Conservation (phyloP, 345 rosid species). For the Clarkia xantiana region DNA sequence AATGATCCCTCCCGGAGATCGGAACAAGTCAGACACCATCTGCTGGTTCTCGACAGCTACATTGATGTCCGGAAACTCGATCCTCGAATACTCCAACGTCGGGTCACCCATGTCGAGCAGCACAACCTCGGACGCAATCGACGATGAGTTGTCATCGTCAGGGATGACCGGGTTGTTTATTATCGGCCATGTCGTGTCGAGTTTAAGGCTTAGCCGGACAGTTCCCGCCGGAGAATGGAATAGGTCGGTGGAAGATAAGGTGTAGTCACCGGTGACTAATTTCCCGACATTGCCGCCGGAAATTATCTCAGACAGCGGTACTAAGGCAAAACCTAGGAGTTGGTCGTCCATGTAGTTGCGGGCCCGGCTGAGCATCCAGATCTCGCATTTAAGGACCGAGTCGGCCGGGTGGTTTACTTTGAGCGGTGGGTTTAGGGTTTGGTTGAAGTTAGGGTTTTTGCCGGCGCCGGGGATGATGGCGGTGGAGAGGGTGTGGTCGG, state of each 20-base stretch:
- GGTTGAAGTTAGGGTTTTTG: conserved; percentile 77
- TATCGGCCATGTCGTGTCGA: too few relatives aligned
- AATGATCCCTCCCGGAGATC: conserved; percentile 5
- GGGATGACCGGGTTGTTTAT: too few relatives aligned
- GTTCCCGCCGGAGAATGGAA: conserved; percentile 94
- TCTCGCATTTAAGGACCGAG: conserved; percentile 86
- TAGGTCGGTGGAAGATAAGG: conserved; percentile 87
- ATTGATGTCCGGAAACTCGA: conserved; percentile 72
- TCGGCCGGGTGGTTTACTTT: conserved; percentile 47
- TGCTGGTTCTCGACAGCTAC: conserved; percentile 56
- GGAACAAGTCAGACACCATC: conserved; percentile 66
- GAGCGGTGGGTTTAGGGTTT: conserved; percentile 31
- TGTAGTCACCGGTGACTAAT: conserved; percentile 50
- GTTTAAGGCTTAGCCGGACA: conserved; percentile 46
- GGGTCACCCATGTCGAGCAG: conserved; percentile 36
- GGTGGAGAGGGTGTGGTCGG: conserved; percentile 75
- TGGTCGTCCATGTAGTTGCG: conserved; percentile 88
- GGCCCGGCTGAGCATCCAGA: conserved; percentile 88
- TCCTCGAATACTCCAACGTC: conserved; percentile 48
- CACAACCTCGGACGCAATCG: conserved; percentile 76
- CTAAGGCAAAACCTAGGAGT: conserved; percentile 75
- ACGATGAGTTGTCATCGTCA: conserved; percentile 31
- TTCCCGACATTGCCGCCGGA: conserved; percentile 54
- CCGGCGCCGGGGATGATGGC: conserved; percentile 70
- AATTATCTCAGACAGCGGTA: conserved; percentile 60